phyloP scores from a whole-genome alignment of 805 yeast genomes.

The Saccharomycopsis vini region DNA sequence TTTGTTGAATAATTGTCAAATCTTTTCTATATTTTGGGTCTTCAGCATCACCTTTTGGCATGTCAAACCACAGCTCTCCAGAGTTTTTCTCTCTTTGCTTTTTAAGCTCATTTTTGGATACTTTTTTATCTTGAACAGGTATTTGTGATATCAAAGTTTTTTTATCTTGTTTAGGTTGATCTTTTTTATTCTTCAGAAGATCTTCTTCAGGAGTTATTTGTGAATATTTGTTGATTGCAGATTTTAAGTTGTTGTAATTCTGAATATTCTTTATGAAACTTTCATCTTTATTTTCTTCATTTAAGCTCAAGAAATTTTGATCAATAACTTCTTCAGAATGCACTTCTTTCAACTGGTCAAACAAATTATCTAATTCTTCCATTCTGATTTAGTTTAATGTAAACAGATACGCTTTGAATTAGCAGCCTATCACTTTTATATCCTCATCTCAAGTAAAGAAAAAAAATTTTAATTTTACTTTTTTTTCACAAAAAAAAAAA shows the following conservation, averaged over 20 bases:
- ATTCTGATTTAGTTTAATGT: background rate
- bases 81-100: conserved; percentile 24
- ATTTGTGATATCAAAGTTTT: background rate
- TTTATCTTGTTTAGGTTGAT: background rate
- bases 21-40: conserved; percentile 72
- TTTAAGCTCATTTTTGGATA: conserved; percentile 20
- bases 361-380: conserved; percentile 13
- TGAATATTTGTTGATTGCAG: conserved; percentile 1
- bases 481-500: background rate
- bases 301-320: background rate
- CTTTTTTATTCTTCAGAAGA: background rate
- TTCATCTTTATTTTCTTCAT: background rate
- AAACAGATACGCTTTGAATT: background rate
- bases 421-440: no score
- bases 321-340: background rate
- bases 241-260: conserved; percentile 7
- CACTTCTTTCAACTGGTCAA: conserved; percentile 10
- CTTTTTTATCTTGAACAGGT: background rate
- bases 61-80: conserved; percentile 68
- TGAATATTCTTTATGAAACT: conserved; percentile 2
- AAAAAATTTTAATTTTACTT: background rate
- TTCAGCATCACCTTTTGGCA: conserved; percentile 56
- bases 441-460: no score
- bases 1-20: conserved; percentile 65
- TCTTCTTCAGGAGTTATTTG: no score